phyloP scores from a whole-genome alignment of 805 yeast genomes.

The Lipomyces sp. region DNA sequence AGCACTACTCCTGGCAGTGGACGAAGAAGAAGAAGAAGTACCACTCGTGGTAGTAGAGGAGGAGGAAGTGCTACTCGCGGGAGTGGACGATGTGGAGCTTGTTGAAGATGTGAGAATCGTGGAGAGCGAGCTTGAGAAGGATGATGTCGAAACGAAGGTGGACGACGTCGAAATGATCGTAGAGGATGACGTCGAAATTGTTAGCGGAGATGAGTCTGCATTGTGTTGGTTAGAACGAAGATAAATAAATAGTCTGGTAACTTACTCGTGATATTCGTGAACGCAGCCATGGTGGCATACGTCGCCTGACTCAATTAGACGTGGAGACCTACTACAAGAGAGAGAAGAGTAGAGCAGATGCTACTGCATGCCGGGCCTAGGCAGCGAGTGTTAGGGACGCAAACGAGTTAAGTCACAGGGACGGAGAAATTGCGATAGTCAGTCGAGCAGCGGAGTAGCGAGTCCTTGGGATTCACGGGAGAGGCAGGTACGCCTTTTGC shows the following conservation, averaged over 20 bases:
- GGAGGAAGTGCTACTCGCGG: conserved; percentile 6
- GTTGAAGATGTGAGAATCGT: neutral
- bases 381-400: too few relatives aligned
- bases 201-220: too few relatives aligned
- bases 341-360: too few relatives aligned
- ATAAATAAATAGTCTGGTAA: neutral
- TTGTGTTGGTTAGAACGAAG: too few relatives aligned
- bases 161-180: neutral
- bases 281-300: neutral
- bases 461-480: too few relatives aligned
- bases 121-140: neutral
- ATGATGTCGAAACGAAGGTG: neutral
- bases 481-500: neutral
- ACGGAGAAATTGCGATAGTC: too few relatives aligned
- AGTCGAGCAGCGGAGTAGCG: too few relatives aligned
- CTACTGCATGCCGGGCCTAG: too few relatives aligned
- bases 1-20: neutral
- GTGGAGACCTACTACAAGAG: too few relatives aligned
- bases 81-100: conserved; percentile 4
- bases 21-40: neutral
- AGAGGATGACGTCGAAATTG: too few relatives aligned
- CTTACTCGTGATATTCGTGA: neutral
- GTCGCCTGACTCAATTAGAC: neutral
- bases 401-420: too few relatives aligned
- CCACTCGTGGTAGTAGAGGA: conserved; percentile 8